A percentile compares a stretch with the other conserved stretches of the same genome.
These are phyloP conservation scores for Neurospora discreta DNA, from an alignment of 495 filamentous ascomycete species.

Conservation along the genomic window DNA sequence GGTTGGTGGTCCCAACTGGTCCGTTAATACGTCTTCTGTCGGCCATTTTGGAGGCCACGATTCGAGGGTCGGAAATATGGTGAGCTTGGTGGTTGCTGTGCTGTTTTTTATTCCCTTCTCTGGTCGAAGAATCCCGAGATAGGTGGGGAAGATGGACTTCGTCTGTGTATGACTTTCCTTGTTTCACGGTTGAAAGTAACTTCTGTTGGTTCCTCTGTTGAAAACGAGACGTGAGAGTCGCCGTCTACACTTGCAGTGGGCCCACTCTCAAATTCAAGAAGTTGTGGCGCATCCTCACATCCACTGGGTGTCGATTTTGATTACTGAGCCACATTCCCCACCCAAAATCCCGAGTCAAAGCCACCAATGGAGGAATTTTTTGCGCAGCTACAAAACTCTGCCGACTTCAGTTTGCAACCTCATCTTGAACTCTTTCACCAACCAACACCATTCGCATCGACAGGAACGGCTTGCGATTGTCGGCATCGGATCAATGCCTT, in stretches of 20 bases:
- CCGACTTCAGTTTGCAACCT: not conserved
- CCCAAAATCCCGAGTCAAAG: constrained; percentile 3
- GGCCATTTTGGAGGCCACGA: constrained; percentile 44
- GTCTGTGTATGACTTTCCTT: not conserved
- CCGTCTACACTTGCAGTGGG: not conserved
- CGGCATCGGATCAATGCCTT: not conserved
- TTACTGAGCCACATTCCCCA: not conserved
- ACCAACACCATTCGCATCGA: not conserved
- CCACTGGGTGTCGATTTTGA: not conserved
- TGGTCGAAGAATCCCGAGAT: not conserved
- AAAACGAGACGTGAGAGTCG: not conserved
- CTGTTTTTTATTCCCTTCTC: not conserved
- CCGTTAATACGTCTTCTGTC: constrained; percentile 90
- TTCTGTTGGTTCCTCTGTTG: not conserved
- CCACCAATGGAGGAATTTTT: not conserved
- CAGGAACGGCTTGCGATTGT: not conserved
- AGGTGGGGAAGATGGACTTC: not conserved
- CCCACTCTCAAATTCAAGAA: not conserved
- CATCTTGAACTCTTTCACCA: not conserved
- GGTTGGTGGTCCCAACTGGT: constrained; percentile 62
- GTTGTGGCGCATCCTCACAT: not conserved
- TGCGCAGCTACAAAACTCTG: not conserved
- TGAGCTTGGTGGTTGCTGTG: constrained; percentile 3
- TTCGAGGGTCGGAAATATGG: not conserved
- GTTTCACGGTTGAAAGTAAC: not conserved